Base-by-base conservation (phyloP, 2,329 filamentous ascomycete genomes). In the Penicillium sp. region DNA sequence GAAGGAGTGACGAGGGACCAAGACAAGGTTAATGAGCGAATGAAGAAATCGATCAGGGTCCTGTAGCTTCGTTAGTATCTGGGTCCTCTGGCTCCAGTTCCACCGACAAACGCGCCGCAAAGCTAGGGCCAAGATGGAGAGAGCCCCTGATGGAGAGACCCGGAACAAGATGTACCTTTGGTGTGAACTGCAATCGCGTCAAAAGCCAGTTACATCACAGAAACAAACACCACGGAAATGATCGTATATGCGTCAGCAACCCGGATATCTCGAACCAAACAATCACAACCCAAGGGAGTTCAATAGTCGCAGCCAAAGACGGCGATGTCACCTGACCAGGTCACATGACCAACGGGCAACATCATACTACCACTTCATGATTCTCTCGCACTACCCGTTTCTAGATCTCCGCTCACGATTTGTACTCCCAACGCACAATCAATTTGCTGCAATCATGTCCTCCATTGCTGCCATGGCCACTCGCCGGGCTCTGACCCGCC, bases 401-500 rank as follows among this genome's bases (percentile, higher is more conserved):
- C 47, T 52, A 61, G 46, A 55, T 56, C 57, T 63, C 56, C 49
- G 57, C 45, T 46, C 54, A 54, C 56, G 54, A 57, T 52, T 52
- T 56, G 49, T 57, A 47, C 38, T 55, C 57, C 49, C 56, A 45
- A 54, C 47, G 42, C 47, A 62, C 58, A 45, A 49, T 58, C 53
- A 47, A 57, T 47, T 48, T 32, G 52, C 54, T 58, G 59, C 56
- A 66, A 68, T 54, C 39, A 77, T 77, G 74, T 75, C 73, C 53
- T 75, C 73, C 57, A 75, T 77, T 63, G 70, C 73, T 65, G 68
- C 74, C 55, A 65, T 72, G 64, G 69, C 72, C 63, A 66, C 71
- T 58, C 74, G 75, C 58, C 74, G 73, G 68, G 74, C 72, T 61
- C 65, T 75, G 61, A 63, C 70, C 63, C 72, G 75, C 62, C 74